These are phyloP conservation scores for Fusarium sp. DNA, from an alignment of 2,329 filamentous ascomycete species.

Conservation along the genomic window DNA sequence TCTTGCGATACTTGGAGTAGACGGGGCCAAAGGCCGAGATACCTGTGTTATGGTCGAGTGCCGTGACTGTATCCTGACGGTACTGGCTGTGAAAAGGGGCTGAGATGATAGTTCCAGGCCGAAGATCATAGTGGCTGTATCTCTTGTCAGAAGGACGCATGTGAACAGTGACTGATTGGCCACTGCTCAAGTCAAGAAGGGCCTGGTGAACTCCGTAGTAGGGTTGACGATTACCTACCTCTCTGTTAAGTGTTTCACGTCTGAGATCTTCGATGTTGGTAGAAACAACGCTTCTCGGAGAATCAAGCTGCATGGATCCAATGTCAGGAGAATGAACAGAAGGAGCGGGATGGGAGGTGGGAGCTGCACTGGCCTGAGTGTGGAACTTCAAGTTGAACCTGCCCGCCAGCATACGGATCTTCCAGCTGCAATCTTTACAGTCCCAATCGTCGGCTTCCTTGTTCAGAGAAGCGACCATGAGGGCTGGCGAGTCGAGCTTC, in stretches of 20 bases:
- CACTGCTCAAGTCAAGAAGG: conserved; percentile 14
- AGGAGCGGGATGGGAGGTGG: background rate
- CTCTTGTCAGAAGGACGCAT: conserved; percentile 26
- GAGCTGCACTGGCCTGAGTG: background rate
- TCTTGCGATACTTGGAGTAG: conserved; percentile 46
- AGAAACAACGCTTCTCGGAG: background rate
- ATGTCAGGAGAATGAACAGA: background rate
- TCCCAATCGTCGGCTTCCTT: conserved; percentile 17
- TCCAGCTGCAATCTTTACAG: conserved; percentile 17
- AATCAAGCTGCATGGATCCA: background rate
- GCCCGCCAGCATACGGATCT: conserved; percentile 4
- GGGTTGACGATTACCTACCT: background rate
- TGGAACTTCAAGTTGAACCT: background rate
- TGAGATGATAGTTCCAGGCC: conserved; percentile 36
- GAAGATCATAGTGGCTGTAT: background rate
- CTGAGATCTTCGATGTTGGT: background rate
- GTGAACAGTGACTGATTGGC: conserved; percentile 7
- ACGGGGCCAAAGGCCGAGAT: conserved; percentile 30
- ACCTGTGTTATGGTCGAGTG: conserved; percentile 12
- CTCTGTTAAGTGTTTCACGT: conserved; percentile 3
- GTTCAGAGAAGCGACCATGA: conserved; percentile 3
- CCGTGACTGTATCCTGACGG: conserved; percentile 4
- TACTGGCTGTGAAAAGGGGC: conserved; percentile 33
- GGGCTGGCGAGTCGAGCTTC: conserved; percentile 1
- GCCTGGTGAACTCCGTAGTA: conserved; percentile 26